Conservation (phyloP, 176 grass and related monocot genomes). For the Avena atlantica region DNA sequence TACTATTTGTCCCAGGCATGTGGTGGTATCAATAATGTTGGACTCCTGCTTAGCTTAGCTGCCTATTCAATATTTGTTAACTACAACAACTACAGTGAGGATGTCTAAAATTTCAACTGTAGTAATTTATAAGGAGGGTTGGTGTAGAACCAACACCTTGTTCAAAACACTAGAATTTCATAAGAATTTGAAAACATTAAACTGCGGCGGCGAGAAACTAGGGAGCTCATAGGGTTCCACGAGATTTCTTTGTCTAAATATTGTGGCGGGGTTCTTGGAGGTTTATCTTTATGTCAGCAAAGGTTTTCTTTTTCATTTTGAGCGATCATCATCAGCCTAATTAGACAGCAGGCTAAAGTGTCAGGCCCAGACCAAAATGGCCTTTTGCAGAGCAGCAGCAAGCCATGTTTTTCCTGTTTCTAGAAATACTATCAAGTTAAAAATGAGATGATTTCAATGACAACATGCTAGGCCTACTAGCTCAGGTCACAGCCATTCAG, state of each 20-base stretch:
- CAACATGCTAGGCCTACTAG: too few species aligned
- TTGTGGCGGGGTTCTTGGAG: not conserved
- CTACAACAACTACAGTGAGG: not conserved
- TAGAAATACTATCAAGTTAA: not conserved
- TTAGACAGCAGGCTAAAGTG: not conserved
- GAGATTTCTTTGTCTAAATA: not conserved
- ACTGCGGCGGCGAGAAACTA: not conserved
- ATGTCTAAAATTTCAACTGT: not conserved
- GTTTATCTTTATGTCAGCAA: not conserved
- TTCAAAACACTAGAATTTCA: not conserved
- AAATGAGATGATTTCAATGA: not conserved
- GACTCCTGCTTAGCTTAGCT: not conserved
- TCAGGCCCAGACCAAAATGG: not conserved
- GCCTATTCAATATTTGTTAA: not conserved
- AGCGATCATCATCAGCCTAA: not conserved
- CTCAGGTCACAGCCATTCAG: not conserved
- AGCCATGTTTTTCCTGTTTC: not conserved
- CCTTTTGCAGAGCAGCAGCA: too few species aligned
- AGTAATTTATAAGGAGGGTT: too few species aligned
- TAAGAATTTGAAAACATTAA: not conserved
- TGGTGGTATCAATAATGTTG: constrained; percentile 19
- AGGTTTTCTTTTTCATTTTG: not conserved
- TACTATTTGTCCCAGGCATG: constrained; percentile 10
- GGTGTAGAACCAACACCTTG: not conserved
- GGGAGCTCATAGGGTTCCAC: not conserved